Evolutionary conservation across 768 basidiomycete species (phyloP).

Genomic region (Udeniomyces megalosporus): DNA sequence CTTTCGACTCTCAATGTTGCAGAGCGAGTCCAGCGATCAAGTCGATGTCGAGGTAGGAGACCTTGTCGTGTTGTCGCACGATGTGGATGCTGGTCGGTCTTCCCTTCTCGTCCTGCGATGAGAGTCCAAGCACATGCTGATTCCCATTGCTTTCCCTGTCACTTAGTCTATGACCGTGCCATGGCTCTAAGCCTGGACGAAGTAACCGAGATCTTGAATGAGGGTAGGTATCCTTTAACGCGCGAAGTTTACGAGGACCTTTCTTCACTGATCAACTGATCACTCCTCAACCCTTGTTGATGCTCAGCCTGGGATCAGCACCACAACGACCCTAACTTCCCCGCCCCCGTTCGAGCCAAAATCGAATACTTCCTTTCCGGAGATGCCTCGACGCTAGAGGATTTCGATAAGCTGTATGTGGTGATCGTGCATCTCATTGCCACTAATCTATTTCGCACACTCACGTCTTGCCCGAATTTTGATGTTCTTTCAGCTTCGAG

Average conservation of each 20-base stretch:
- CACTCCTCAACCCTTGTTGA: neutral
- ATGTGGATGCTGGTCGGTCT: slow-evolving; percentile 5
- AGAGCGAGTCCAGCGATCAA: too few species aligned
- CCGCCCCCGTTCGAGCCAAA: slow-evolving; percentile 4
- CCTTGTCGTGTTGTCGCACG: slow-evolving; percentile 11
- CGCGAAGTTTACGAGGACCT: neutral
- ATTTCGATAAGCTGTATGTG: slow-evolving; percentile 4
- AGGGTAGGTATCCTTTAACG: slow-evolving; percentile 7
- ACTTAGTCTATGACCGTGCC: slow-evolving; percentile 8
- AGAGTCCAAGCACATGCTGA: neutral
- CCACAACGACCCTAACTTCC: slow-evolving; percentile 6
- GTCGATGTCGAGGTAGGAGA: neutral
- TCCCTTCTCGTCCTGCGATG: neutral
- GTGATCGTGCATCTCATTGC: too few species aligned
- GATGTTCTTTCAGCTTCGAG: too few species aligned
- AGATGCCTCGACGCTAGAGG: slow-evolving; percentile 9
- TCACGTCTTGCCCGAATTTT: too few species aligned
- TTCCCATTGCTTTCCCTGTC: neutral
- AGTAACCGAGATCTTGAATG: slow-evolving; percentile 10
- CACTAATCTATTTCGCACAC: too few species aligned
- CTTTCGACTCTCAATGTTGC: too few species aligned
- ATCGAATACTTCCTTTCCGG: slow-evolving; percentile 14
- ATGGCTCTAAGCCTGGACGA: slow-evolving; percentile 5
- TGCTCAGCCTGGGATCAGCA: too few species aligned
- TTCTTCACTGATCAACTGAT: too few species aligned